Evolutionary conservation across 352 stramenopile species (phyloP), one percentile per base, ranked within the genome.

Genomic region (Elongisporangium senticosum): DNA sequence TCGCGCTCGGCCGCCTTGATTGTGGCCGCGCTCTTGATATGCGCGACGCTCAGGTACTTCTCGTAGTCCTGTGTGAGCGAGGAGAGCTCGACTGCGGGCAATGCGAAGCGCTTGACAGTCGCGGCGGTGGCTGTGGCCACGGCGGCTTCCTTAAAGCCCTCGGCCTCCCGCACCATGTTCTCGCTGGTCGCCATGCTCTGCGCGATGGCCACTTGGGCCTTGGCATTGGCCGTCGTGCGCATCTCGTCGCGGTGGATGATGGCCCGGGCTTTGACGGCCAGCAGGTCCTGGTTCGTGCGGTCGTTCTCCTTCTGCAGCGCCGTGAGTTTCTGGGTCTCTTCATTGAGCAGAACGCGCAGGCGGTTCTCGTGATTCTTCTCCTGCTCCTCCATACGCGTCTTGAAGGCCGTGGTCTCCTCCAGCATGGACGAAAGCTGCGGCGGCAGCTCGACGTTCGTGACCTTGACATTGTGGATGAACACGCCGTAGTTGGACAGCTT

Each of bases 301-400:
- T 90, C 81, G 56, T 94, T 94, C 7, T 86, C 71, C 43, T 91
- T 96, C 50, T 91, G 71, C 15, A 94, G 66, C 4, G 76, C 83
- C 11, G 86, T 92, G 56, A 94, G 72, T 39, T 87, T 89, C 63
- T 90, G 76, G 3, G 86, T 93, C 49, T 93, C 86, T 62, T 94
- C 74, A 52, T 96, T 93, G 26, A 94, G 53, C 17, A 96, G 56
- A 15, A 90, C 90, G 22, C 87, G 75, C 67, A 93, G 64, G 19
- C 84, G 80, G 69, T 92, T 96, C 71, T 95, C 83, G 57, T 96
- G 83, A 58, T 90, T 93, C 72, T 96, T 96, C 63, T 94, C 84
- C 61, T 93, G 83, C 67, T 96, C 84, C 49, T 90, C 79, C 79
- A 96, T 96, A 22, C 80, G 74, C 7, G 84, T 93, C 73, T 96